Evolutionary conservation across 202 grass and related monocot species (phyloP), one percentile per base, ranked within the genome.

Genomic region (Panicum hallii): DNA sequence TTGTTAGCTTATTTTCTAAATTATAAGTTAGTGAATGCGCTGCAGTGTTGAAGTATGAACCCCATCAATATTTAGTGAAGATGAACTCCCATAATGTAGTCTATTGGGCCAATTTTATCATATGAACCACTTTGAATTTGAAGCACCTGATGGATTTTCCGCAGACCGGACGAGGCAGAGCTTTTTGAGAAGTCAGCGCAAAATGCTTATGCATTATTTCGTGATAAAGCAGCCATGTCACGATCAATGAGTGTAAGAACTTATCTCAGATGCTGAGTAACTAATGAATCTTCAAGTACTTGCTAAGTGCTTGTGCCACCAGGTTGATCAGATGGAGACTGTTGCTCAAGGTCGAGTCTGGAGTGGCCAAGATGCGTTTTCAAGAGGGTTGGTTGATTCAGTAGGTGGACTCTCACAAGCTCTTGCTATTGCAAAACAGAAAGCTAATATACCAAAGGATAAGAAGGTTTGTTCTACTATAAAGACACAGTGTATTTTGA

Each of bases 331-430:
- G 63, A 99, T 99, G 97, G 97, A 99, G 75, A 92, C 32, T 85
- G 88, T 99, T 89, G 97, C 97, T 41, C 97, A 99, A 92, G 97
- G 97, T 80, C 90, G 93, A 49, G 97, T 99, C 36, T 99, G 97
- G 97, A 92, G 89, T 4, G 90, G 97, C 84, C 91, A 92, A 84
- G 97, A 96, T 86, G 93, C 93, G 14, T 87, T 85, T 56, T 92
- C 93, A 62, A 91, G 88, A 87, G 97, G 97, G 78, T 93, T 99
- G 81, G 90, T 99, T 79, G 97, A 99, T 88, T 91, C 91, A 40
- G 80, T 99, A 61, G 97, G 97, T 88, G 97, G 97, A 83, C 84
- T 99, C 9, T 88, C 84, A 75, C 93, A 88, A 84, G 97, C 97
- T 43, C 66, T 99, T 85, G 97, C 97, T 81, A 94, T 99, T 88